phyloP scores from a whole-genome alignment of 164 flowering plant species.

The Vitis rupestris region DNA sequence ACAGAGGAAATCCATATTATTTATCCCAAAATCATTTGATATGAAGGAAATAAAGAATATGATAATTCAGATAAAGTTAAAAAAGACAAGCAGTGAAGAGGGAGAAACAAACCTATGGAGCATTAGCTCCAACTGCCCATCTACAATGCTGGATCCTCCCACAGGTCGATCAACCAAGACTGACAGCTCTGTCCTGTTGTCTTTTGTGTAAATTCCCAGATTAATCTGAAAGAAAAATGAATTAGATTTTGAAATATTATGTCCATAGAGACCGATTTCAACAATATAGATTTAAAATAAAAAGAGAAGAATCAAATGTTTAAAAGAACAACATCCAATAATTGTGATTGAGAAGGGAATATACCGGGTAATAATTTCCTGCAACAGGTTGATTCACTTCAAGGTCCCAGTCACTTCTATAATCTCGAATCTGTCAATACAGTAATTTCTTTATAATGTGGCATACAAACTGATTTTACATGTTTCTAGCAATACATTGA shows the following conservation, averaged over 20 bases:
- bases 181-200: constrained; percentile 64
- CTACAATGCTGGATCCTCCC: constrained; percentile 85
- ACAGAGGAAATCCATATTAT: not conserved
- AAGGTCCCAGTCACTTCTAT: constrained; percentile 83
- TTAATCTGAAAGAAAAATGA: constrained; percentile 57
- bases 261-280: no score
- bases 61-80: not conserved
- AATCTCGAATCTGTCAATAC: constrained; percentile 74
- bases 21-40: no score
- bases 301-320: not conserved
- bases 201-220: constrained; percentile 81
- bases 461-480: not conserved
- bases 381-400: constrained; percentile 83
- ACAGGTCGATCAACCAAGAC: constrained; percentile 88
- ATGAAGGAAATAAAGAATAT: no score
- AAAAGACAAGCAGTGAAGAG: not conserved
- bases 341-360: no score
- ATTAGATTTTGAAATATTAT: not conserved
- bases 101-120: constrained; percentile 68
- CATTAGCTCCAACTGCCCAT: constrained; percentile 94
- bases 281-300: not conserved
- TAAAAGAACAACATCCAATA: constrained; percentile 17
- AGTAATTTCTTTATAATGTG: not conserved
- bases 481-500: no score
- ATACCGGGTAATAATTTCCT: constrained; percentile 95